Conservation (phyloP, 176 grass and related monocot genomes). For the Alloteropsis semialata region DNA sequence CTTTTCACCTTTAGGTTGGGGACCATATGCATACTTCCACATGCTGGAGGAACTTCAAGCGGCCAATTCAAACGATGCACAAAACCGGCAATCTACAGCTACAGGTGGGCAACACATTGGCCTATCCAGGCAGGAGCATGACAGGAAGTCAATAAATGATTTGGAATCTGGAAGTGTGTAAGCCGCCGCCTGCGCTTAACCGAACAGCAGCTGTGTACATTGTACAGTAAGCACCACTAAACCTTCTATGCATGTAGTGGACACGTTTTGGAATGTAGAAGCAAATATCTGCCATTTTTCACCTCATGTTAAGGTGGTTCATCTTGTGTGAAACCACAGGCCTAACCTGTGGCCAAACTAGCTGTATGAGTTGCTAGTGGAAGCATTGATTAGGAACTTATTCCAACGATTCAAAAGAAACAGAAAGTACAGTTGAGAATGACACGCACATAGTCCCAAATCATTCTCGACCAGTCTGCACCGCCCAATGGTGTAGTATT, state of each 20-base stretch:
- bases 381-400: slow-evolving; percentile 31
- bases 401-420: slow-evolving; percentile 9
- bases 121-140: slow-evolving; percentile 9
- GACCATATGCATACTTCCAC: slow-evolving; percentile 67
- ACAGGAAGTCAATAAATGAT: slow-evolving; percentile 27
- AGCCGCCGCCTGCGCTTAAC: not conserved
- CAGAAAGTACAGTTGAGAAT: slow-evolving; percentile 2
- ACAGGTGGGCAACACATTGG: not conserved
- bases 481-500: not conserved
- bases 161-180: slow-evolving; percentile 50
- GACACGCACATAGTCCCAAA: slow-evolving; percentile 2
- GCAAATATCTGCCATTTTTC: not conserved
- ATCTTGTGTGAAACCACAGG: not conserved
- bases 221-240: slow-evolving; percentile 27
- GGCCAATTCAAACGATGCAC: not conserved
- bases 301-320: not conserved
- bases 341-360: slow-evolving; percentile 16
- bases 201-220: slow-evolving; percentile 10
- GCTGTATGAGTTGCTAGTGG: slow-evolving; percentile 26
- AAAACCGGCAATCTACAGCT: slow-evolving; percentile 23
- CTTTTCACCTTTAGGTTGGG: slow-evolving; percentile 43
- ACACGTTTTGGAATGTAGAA: slow-evolving; percentile 3
- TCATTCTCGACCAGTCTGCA: slow-evolving; percentile 23
- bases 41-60: slow-evolving; percentile 50
- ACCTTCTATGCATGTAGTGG: not conserved